A percentile compares a stretch with the other conserved stretches of the same genome.
Conservation (phyloP, 2,329 filamentous ascomycete genomes). For the Paecilomyces dactylethromorphus region DNA sequence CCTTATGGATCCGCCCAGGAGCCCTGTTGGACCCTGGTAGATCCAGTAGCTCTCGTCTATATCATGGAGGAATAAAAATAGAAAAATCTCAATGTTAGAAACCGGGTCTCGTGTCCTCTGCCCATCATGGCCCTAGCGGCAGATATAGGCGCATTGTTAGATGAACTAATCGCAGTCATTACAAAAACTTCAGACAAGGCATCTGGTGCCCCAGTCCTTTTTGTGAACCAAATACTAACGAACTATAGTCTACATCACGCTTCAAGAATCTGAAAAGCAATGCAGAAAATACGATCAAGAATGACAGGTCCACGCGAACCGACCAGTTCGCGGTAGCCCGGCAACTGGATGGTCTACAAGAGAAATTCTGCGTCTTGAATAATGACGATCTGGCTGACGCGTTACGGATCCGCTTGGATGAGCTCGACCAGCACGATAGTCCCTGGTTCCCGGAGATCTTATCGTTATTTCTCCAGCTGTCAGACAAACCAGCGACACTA, state of each 20-base stretch:
- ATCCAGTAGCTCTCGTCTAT: not conserved
- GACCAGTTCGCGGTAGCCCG: constrained; percentile 69
- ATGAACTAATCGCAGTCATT: constrained; percentile 63
- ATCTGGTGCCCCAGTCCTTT: constrained; percentile 9
- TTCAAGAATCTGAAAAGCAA: constrained; percentile 24
- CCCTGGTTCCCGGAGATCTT: constrained; percentile 75
- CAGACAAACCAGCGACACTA: constrained; percentile 69
- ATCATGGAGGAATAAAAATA: not conserved
- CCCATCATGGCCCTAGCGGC: constrained; percentile 63
- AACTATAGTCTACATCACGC: constrained; percentile 19
- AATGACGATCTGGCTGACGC: constrained; percentile 73
- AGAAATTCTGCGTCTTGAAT: constrained; percentile 76
- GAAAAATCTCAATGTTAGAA: not conserved
- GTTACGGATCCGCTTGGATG: constrained; percentile 52
- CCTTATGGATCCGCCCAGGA: not conserved
- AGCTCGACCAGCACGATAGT: constrained; percentile 48
- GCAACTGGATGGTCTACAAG: constrained; percentile 65
- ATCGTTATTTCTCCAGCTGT: constrained; percentile 71
- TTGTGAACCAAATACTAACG: constrained; percentile 1
- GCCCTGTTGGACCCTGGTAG: not conserved
- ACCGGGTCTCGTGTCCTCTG: not conserved
- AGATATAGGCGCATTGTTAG: constrained; percentile 57
- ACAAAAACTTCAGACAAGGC: constrained; percentile 52
- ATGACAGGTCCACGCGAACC: constrained; percentile 53
- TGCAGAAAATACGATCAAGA: constrained; percentile 26